Percentiles rank a stretch among this genome's conserved stretches.
These are phyloP conservation scores for Ogataea glucozyma DNA, from an alignment of 805 yeast genomes.

Conservation along the genomic window DNA sequence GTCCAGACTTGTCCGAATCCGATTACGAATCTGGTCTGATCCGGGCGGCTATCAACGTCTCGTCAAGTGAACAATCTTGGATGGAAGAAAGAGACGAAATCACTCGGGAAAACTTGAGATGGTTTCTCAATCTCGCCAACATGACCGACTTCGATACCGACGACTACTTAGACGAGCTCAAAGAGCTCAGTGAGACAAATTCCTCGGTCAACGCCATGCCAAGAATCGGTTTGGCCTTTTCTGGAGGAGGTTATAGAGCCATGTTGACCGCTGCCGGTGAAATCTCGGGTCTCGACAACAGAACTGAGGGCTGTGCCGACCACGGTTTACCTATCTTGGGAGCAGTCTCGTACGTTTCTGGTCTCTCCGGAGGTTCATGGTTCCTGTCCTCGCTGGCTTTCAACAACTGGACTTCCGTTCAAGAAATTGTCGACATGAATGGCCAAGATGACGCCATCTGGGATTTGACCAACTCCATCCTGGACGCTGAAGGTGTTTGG, in stretches of 20 bases:
- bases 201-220: constrained; percentile 38
- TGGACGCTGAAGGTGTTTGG: constrained; percentile 63
- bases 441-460: constrained; percentile 53
- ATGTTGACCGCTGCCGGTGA: constrained; percentile 86
- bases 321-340: constrained; percentile 74
- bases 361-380: constrained; percentile 88
- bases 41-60: constrained; percentile 51
- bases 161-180: constrained; percentile 38
- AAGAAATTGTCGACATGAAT: constrained; percentile 48
- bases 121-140: constrained; percentile 47
- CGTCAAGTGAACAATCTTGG: constrained; percentile 54
- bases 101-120: constrained; percentile 46
- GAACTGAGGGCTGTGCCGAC: constrained; percentile 55
- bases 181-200: constrained; percentile 23
- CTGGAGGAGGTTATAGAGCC: constrained; percentile 92
- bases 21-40: constrained; percentile 28
- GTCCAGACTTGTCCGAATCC: constrained; percentile 45
- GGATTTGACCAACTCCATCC: constrained; percentile 64
- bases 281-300: constrained; percentile 73
- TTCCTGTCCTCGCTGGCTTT: constrained; percentile 64
- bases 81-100: constrained; percentile 45
- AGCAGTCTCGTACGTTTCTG: constrained; percentile 68
- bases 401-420: constrained; percentile 74
- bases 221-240: constrained; percentile 59
- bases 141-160: constrained; percentile 50